Conservation (phyloP, 345 rosid genomes). For the Limnanthes douglasii region DNA sequence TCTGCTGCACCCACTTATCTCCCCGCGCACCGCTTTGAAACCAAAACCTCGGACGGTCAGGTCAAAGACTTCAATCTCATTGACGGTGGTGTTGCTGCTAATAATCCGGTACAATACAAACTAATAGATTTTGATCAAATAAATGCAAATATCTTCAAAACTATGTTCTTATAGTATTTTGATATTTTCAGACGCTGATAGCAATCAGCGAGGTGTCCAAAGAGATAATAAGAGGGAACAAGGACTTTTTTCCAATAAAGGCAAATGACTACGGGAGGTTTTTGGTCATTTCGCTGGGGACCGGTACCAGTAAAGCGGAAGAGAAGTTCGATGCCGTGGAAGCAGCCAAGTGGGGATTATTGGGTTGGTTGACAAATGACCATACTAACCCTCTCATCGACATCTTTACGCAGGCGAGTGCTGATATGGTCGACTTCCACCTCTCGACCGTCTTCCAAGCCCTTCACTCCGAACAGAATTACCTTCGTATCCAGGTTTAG, state of each 20-base stretch:
- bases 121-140: not conserved
- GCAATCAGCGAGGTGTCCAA: constrained; percentile 43
- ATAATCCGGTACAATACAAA: constrained; percentile 45
- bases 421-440: constrained; percentile 52
- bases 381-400: constrained; percentile 40
- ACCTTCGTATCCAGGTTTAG: constrained; percentile 18
- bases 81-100: constrained; percentile 77
- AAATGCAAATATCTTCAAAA: not conserved
- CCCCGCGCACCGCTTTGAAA: constrained; percentile 30
- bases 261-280: constrained; percentile 32
- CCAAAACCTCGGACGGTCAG: constrained; percentile 15
- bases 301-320: constrained; percentile 22
- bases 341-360: constrained; percentile 48
- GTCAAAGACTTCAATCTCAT: constrained; percentile 38
- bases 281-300: constrained; percentile 50
- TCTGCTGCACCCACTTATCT: constrained; percentile 67
- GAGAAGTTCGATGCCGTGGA: constrained; percentile 23
- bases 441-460: constrained; percentile 31
- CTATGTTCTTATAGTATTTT: not conserved
- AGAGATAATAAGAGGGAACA: constrained; percentile 17
- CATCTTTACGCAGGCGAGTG: constrained; percentile 42
- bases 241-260: constrained; percentile 22
- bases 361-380: constrained; percentile 45
- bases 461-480: constrained; percentile 24
- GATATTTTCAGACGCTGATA: constrained; percentile 23